A percentile compares a stretch with the other conserved stretches of the same genome.
Evolutionary conservation across 257 asterid species (phyloP).

Genomic region (Cordia subcordata): DNA sequence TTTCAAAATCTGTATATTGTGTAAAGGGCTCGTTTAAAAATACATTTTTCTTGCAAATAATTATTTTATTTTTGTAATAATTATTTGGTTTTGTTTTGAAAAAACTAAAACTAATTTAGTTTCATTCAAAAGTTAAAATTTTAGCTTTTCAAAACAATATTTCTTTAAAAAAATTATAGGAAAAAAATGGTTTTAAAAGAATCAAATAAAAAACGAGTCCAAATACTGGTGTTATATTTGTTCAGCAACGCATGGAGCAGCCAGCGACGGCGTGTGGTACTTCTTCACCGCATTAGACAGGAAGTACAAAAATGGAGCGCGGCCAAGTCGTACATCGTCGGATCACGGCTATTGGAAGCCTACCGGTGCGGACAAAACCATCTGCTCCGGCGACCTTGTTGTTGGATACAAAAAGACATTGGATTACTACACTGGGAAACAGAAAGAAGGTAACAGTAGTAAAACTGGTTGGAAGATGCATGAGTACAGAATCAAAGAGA

Average conservation of each 20-base stretch:
- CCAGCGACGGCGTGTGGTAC: conserved; percentile 1
- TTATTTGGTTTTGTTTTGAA: too few species aligned
- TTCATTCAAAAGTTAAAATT: too few species aligned
- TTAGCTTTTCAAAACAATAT: too few species aligned
- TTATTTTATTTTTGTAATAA: too few species aligned
- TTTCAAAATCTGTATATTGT: too few species aligned
- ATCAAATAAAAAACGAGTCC: not conserved
- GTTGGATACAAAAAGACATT: conserved; percentile 10
- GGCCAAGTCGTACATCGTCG: conserved; percentile 11
- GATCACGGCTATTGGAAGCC: conserved; percentile 19
- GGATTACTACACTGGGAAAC: conserved; percentile 8
- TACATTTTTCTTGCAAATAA: too few species aligned
- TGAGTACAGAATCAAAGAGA: conserved; percentile 7
- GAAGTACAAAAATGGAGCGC: conserved; percentile 7
- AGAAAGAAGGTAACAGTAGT: not conserved
- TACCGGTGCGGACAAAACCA: conserved; percentile 7
- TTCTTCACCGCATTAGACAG: conserved; percentile 11
- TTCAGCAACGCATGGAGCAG: not conserved
- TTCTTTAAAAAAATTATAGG: too few species aligned
- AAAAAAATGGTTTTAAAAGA: too few species aligned
- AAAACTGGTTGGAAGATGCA: conserved; percentile 28
- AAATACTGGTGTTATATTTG: not conserved
- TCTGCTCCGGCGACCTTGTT: not conserved
- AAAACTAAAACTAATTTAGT: too few species aligned
- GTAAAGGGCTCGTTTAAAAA: too few species aligned